phyloP scores from a whole-genome alignment of 1,284 basidiomycete genomes.

The Malassezia furfur region DNA sequence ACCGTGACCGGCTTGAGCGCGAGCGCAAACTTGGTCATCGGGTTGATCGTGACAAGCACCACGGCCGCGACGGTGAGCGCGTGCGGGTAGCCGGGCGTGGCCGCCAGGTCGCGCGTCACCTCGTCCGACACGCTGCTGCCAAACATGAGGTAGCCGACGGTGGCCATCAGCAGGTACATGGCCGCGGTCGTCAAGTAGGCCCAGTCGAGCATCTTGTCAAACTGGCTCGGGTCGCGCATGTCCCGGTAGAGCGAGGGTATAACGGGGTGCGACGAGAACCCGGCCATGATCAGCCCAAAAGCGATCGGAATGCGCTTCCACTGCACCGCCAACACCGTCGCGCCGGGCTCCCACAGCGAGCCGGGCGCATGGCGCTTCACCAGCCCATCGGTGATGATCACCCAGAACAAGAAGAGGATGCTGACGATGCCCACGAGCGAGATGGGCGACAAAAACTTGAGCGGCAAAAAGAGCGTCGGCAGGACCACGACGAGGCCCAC shows the following conservation, averaged over 20 bases:
- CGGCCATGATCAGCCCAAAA: conserved; percentile 92
- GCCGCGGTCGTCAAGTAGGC: conserved; percentile 75
- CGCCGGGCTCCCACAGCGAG: conserved; percentile 65
- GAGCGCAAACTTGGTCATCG: conserved; percentile 70
- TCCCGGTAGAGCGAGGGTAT: conserved; percentile 81
- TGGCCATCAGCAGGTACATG: conserved; percentile 70
- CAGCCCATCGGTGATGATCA: conserved; percentile 75
- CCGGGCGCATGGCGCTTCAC: conserved; percentile 70
- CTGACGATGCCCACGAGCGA: conserved; percentile 49
- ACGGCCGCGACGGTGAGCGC: conserved; percentile 66
- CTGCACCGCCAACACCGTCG: conserved; percentile 60
- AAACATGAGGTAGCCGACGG: conserved; percentile 75
- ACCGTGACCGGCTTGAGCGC: conserved; percentile 60
- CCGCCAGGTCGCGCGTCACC: conserved; percentile 75
- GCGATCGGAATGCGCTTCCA: conserved; percentile 53
- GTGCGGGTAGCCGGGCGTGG: conserved; percentile 65
- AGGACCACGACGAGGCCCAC: conserved; percentile 31
- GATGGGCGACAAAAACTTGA: conserved; percentile 36
- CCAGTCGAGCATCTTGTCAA: conserved; percentile 71
- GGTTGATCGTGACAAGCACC: conserved; percentile 77
- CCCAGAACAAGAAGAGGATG: conserved; percentile 58
- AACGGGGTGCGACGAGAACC: conserved; percentile 88
- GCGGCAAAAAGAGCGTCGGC: conserved; percentile 40
- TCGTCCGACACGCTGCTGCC: conserved; percentile 55
- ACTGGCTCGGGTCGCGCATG: conserved; percentile 73